Conservation (phyloP, 2,329 filamentous ascomycete species). For the Epicoccum sorghinum region DNA sequence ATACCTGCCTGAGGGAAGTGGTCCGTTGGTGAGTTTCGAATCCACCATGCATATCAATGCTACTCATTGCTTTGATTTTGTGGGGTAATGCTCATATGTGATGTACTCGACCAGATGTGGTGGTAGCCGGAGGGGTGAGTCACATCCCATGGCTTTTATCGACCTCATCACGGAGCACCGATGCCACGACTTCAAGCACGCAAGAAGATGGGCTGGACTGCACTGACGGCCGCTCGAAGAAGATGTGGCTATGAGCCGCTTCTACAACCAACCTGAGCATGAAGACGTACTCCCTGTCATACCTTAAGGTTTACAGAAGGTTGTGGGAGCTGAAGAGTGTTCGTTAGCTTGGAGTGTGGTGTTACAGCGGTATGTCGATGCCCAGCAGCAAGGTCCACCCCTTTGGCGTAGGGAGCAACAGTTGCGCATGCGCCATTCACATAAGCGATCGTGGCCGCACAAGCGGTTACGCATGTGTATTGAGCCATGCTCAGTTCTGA, state of each 20-base stretch:
- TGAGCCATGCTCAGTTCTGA: constrained; percentile 65
- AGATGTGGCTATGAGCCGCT: constrained; percentile 50
- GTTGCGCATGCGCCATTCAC: no score
- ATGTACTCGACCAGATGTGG: constrained; percentile 68
- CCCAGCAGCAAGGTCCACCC: constrained; percentile 6
- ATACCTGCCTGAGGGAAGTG: constrained; percentile 57
- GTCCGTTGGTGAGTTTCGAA: constrained; percentile 63
- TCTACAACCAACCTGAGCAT: constrained; percentile 49
- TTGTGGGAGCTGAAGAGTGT: constrained; percentile 10
- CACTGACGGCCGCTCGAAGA: constrained; percentile 55
- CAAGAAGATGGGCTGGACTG: constrained; percentile 60
- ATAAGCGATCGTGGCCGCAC: neutral
- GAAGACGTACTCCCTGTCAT: constrained; percentile 40
- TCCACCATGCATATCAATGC: constrained; percentile 62
- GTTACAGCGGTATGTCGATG: constrained; percentile 4
- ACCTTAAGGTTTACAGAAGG: constrained; percentile 23
- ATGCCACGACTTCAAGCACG: constrained; percentile 63
- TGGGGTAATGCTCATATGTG: constrained; percentile 70
- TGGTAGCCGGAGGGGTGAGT: constrained; percentile 49
- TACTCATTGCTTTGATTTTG: constrained; percentile 65
- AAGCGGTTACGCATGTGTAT: neutral
- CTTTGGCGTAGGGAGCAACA: neutral
- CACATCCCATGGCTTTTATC: constrained; percentile 60
- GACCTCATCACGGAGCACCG: constrained; percentile 67
- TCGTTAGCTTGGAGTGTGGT: constrained; percentile 20